phyloP scores from a whole-genome alignment of 139 green algal species.

The Gonium pectorale region DNA sequence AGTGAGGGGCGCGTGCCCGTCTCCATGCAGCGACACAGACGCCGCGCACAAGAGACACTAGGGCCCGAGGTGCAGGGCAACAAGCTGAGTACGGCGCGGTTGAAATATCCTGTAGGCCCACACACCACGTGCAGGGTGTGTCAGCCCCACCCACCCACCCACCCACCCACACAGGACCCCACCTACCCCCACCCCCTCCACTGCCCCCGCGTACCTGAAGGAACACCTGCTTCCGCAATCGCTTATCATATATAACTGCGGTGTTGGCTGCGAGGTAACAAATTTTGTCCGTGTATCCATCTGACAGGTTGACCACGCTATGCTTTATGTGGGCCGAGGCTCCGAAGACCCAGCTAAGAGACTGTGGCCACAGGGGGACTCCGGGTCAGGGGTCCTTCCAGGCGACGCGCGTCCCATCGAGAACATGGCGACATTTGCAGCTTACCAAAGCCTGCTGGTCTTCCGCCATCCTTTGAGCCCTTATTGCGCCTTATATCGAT shows the following conservation, averaged over 20 bases:
- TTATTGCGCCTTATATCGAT: neutral
- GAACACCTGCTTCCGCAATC: constrained; percentile 60
- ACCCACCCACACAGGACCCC: neutral
- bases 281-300: constrained; percentile 63
- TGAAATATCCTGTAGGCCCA: too few relatives aligned
- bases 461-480: constrained; percentile 3
- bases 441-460: constrained; percentile 41
- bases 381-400: neutral
- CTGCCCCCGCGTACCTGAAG: constrained; percentile 50
- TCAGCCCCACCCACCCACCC: too few relatives aligned
- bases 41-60: too few relatives aligned
- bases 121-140: too few relatives aligned
- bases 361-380: constrained; percentile 44
- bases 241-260: constrained; percentile 71
- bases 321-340: constrained; percentile 48
- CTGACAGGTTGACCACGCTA: constrained; percentile 70
- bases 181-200: neutral
- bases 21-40: too few relatives aligned
- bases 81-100: too few relatives aligned
- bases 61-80: too few relatives aligned
- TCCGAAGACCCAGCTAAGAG: constrained; percentile 70
- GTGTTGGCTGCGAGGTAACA: constrained; percentile 76
- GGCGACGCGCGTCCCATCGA: neutral
- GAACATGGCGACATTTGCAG: too few relatives aligned
- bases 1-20: too few relatives aligned